Evolutionary conservation across 345 rosid genomes (phyloP).

Genomic region (Aegle marmelos): DNA sequence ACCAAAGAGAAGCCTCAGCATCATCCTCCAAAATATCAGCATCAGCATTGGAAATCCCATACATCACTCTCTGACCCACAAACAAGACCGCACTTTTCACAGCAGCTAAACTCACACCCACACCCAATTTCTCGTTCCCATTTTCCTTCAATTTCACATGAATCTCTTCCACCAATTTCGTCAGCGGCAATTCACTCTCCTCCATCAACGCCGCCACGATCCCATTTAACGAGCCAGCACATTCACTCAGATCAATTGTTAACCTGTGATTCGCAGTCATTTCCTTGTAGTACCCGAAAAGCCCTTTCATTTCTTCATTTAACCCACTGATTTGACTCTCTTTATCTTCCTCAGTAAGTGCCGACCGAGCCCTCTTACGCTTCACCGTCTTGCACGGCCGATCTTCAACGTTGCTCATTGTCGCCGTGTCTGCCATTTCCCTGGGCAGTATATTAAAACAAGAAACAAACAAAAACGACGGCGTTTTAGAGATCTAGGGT

Average conservation of each 20-base stretch:
- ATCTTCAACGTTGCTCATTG: constrained; percentile 17
- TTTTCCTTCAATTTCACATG: constrained; percentile 34
- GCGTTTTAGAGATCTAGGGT: constrained; percentile 10
- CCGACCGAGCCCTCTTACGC: constrained; percentile 52
- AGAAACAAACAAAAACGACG: neutral
- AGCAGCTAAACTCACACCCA: constrained; percentile 28
- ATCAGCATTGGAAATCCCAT: constrained; percentile 63
- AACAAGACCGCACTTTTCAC: constrained; percentile 66
- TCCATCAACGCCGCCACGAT: constrained; percentile 67
- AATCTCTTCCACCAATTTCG: constrained; percentile 61
- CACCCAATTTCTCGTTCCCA: constrained; percentile 19
- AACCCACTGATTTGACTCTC: constrained; percentile 41
- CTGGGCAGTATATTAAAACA: neutral
- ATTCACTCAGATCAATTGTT: constrained; percentile 22
- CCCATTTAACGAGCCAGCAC: constrained; percentile 35
- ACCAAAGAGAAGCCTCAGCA: constrained; percentile 63
- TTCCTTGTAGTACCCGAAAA: constrained; percentile 52
- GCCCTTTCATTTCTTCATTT: constrained; percentile 44
- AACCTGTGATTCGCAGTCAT: constrained; percentile 35
- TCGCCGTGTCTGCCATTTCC: constrained; percentile 22
- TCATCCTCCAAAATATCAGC: constrained; percentile 91
- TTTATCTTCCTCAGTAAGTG: constrained; percentile 33
- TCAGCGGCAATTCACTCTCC: constrained; percentile 62
- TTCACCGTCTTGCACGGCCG: constrained; percentile 38
- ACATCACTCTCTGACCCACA: constrained; percentile 74